A percentile compares a stretch with the other conserved stretches of the same genome.
Evolutionary conservation across 1,284 basidiomycete species (phyloP).

Genomic region (Clitocybe nebularis): DNA sequence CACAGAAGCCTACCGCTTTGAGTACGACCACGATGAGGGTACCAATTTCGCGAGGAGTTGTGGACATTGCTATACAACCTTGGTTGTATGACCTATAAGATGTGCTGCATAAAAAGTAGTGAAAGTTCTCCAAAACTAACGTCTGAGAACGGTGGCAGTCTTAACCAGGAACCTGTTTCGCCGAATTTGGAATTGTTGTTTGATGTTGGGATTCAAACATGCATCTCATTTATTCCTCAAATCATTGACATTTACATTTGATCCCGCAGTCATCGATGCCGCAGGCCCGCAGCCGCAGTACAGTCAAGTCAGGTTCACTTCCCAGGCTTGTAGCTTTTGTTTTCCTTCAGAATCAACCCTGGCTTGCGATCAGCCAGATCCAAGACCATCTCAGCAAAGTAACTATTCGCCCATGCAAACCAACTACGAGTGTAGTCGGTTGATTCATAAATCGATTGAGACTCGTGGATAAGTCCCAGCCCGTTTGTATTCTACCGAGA

Average conservation of each 20-base stretch:
- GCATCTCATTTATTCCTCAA: background rate
- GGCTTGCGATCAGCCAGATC: slow-evolving; percentile 74
- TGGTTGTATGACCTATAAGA: slow-evolving; percentile 10
- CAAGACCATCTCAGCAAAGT: slow-evolving; percentile 75
- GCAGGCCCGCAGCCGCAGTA: slow-evolving; percentile 10
- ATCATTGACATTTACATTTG: background rate
- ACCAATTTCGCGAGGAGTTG: slow-evolving; percentile 74
- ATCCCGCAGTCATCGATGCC: slow-evolving; percentile 10
- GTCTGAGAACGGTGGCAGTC: background rate
- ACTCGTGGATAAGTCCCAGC: slow-evolving; percentile 77
- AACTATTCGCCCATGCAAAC: slow-evolving; percentile 83
- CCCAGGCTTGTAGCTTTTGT: slow-evolving; percentile 50
- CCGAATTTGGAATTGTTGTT: slow-evolving; percentile 2
- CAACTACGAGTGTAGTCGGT: slow-evolving; percentile 67
- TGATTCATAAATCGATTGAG: slow-evolving; percentile 56
- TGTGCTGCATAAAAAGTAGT: slow-evolving; percentile 15
- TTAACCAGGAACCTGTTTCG: background rate
- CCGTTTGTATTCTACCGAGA: slow-evolving; percentile 59
- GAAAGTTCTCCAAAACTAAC: slow-evolving; percentile 6
- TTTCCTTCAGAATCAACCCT: slow-evolving; percentile 53
- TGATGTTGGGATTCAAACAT: background rate
- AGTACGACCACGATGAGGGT: slow-evolving; percentile 94
- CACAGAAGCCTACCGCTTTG: slow-evolving; percentile 75
- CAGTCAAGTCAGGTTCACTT: slow-evolving; percentile 13
- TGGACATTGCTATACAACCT: slow-evolving; percentile 39